Conservation (phyloP, 78 protist genomes). For the Dictyostelium brefeldianum region DNA sequence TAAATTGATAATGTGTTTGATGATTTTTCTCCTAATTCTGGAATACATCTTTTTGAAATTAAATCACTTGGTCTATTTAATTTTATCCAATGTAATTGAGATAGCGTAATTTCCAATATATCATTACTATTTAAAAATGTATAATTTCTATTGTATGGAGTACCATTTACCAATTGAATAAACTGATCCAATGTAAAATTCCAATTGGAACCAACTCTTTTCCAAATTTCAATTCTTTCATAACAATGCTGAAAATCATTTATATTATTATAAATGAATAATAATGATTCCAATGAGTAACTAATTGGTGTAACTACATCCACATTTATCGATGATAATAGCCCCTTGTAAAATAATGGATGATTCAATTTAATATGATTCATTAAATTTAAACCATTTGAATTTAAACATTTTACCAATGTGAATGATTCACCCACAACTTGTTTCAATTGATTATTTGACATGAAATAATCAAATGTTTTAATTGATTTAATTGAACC, state of each 20-base stretch:
- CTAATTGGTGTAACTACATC: too few relatives aligned
- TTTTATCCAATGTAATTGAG: neutral
- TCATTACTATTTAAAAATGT: neutral
- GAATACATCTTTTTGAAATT: neutral
- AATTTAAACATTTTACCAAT: neutral
- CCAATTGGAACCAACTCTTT: neutral
- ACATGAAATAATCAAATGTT: neutral
- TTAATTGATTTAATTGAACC: neutral
- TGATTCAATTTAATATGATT: neutral
- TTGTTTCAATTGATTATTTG: neutral
- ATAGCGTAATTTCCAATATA: neutral
- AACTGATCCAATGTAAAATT: neutral
- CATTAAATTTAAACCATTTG: neutral
- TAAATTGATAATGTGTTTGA: too few relatives aligned
- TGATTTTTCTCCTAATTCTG: neutral
- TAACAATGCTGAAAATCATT: neutral
- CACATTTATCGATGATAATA: neutral
- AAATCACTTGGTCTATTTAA: neutral
- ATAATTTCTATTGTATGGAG: neutral
- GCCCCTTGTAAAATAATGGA: neutral
- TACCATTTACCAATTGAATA: neutral
- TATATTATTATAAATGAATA: conserved; percentile 1
- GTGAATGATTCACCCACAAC: neutral
- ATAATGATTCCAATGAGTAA: neutral
- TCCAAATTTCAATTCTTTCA: conserved; percentile 2